Evolutionary conservation across 1,284 basidiomycete species (phyloP).

Genomic region (Pseudozyma sp.): DNA sequence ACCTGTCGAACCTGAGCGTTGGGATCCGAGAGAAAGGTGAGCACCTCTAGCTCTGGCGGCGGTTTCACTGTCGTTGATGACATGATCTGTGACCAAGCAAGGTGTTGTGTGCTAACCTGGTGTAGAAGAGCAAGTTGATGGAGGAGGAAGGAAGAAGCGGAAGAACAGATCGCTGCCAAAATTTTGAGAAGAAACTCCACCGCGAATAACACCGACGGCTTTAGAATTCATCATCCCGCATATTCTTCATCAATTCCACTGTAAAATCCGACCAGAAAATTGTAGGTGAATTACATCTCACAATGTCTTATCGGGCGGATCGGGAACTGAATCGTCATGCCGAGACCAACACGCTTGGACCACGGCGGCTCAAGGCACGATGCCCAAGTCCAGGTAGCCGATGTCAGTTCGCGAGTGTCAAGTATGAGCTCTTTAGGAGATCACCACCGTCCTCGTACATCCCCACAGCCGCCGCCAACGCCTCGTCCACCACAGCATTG

Average conservation of each 20-base stretch:
- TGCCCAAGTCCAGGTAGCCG: background rate
- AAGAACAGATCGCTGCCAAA: conserved; percentile 8
- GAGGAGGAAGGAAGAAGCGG: conserved; percentile 16
- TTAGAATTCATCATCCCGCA: background rate
- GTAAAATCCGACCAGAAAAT: background rate
- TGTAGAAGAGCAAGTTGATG: background rate
- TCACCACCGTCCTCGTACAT: background rate
- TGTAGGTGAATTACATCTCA: background rate
- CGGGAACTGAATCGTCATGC: background rate
- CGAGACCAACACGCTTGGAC: conserved; percentile 24
- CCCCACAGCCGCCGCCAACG: background rate
- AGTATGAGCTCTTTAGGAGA: too few relatives aligned
- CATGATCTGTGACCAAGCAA: conserved; percentile 10
- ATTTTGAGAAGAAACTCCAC: conserved; percentile 20
- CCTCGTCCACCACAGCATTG: background rate
- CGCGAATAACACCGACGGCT: conserved; percentile 20
- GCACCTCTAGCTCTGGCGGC: conserved; percentile 73
- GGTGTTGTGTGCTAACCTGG: background rate
- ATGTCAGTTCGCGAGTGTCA: too few relatives aligned
- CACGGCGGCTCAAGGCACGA: conserved; percentile 1
- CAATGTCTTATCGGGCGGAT: conserved; percentile 9
- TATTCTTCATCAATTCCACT: background rate
- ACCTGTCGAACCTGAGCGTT: conserved; percentile 89
- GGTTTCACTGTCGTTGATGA: conserved; percentile 26
- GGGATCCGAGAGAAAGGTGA: conserved; percentile 85